A percentile compares a stretch with the other conserved stretches of the same genome.
These are phyloP conservation scores for Paxillus involutus DNA, from an alignment of 768 basidiomycete species.

Conservation along the genomic window DNA sequence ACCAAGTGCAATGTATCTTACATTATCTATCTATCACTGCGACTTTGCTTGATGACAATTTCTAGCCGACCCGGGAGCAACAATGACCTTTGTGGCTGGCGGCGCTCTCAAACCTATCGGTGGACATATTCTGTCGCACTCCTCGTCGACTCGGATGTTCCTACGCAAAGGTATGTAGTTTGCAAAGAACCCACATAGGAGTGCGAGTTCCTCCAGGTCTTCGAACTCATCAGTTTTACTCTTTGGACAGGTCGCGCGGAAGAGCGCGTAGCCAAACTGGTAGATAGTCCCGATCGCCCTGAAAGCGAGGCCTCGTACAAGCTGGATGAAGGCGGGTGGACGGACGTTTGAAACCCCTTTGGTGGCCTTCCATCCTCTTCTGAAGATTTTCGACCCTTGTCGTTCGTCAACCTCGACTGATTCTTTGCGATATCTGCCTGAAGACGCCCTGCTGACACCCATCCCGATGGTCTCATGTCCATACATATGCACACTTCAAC, in stretches of 20 bases:
- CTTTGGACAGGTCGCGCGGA: slow-evolving; percentile 72
- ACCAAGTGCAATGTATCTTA: slow-evolving; percentile 81
- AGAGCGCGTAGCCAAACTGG: slow-evolving; percentile 87
- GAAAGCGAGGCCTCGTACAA: slow-evolving; percentile 93
- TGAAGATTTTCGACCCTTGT: neutral
- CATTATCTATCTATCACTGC: neutral
- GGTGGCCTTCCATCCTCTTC: neutral
- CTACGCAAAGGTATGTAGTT: slow-evolving; percentile 71
- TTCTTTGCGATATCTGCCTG: neutral
- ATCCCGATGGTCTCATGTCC: too few species aligned
- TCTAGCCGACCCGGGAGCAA: slow-evolving; percentile 90
- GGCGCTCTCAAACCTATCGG: slow-evolving; percentile 91
- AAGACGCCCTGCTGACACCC: neutral
- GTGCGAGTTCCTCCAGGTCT: neutral
- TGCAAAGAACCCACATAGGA: neutral
- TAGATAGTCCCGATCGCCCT: slow-evolving; percentile 86
- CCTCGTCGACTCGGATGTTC: slow-evolving; percentile 85
- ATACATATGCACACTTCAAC: neutral
- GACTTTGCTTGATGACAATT: slow-evolving; percentile 5
- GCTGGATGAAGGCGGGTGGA: slow-evolving; percentile 88
- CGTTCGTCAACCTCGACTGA: neutral
- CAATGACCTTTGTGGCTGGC: slow-evolving; percentile 93
- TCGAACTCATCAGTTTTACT: neutral
- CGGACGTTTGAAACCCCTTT: slow-evolving; percentile 59
- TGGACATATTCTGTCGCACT: slow-evolving; percentile 84